Conservation (phyloP, 108 stramenopile genomes). For the Mediolabrus comicus region DNA sequence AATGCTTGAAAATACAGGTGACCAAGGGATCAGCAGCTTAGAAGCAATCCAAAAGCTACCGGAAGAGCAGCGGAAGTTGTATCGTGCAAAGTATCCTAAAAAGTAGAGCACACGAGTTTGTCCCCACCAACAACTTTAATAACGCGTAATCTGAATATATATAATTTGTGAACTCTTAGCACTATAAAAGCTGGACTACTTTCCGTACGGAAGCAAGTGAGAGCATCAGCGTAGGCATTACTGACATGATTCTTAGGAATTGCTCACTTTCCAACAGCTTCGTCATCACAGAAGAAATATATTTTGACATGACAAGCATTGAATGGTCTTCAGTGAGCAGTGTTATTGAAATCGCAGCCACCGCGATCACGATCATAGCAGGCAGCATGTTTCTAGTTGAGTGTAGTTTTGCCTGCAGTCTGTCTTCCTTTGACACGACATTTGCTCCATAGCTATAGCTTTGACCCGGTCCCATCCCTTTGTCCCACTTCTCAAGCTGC, state of each 20-base stretch:
- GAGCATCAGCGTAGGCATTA: not conserved
- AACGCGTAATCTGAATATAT: not conserved
- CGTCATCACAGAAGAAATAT: not conserved
- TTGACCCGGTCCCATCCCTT: not conserved
- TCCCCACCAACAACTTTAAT: too few relatives aligned
- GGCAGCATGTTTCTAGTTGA: not conserved
- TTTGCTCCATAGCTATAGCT: not conserved
- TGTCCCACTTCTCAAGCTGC: conserved; percentile 17
- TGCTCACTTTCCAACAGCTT: not conserved
- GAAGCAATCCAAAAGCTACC: conserved; percentile 74
- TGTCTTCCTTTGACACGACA: not conserved
- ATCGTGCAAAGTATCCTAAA: conserved; percentile 61
- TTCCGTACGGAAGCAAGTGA: not conserved
- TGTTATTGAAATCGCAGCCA: not conserved
- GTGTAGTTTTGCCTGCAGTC: not conserved
- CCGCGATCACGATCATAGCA: not conserved
- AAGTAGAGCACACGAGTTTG: too few relatives aligned
- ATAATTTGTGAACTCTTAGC: not conserved
- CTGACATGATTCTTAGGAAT: not conserved
- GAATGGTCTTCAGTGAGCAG: not conserved
- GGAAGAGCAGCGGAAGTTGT: conserved; percentile 66
- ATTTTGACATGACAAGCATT: not conserved
- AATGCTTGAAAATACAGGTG: conserved; percentile 74
- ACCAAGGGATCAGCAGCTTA: conserved; percentile 63
- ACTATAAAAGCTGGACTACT: not conserved